Base-by-base conservation (phyloP, 192 early-diverging fungal genomes). In the Obelidium mucronatum region DNA sequence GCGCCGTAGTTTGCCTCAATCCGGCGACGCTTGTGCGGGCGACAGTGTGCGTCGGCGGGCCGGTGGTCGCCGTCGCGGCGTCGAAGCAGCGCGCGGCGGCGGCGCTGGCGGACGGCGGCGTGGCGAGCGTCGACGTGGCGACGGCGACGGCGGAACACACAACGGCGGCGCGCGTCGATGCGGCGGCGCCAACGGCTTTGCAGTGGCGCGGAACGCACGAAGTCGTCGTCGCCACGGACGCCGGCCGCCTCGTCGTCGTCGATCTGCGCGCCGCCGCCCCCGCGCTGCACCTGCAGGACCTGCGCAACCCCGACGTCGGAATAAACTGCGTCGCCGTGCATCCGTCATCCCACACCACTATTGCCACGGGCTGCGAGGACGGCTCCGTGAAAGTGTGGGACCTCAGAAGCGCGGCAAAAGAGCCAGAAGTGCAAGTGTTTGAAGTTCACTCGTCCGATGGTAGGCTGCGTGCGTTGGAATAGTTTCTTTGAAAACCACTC, bases 311-410 rank as follows among this genome's bases (percentile, higher is more conserved):
- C 24, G 36, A 17, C 5, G 44, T 52, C 13, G 28, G 22, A 8
- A 33, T 69, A 44, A 69, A 52, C 36, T 69, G 67, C 35, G 40
- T 69, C 4, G 67, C 67, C 22, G 67, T 69, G 8, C 67, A 69
- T 34, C 67, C 67, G 6, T 28, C 42, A 24, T 44, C 24, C 36
- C 36, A 69, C 8, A 31, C 39, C 19, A 69, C 42, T n/a, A 24
- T 69, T 17, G 67, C 67, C 17, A 69, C 67, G 13, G 67, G 67
- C 26, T 24, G 35, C 33, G 42, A 31, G 31, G 67, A 69, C 30
- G 67, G 67, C 1, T 17, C 40, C n/a, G 67, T 69, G 35, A 69
- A 69, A 69, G 67, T 69, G 11, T 69, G 67, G 67, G 67, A 69
- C 31, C 36, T 69, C 0, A 40, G 67, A 15, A 69, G 30, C 48